Evolutionary conservation across 306 rosid species (phyloP).

Genomic region (Trichosanthes truncata): DNA sequence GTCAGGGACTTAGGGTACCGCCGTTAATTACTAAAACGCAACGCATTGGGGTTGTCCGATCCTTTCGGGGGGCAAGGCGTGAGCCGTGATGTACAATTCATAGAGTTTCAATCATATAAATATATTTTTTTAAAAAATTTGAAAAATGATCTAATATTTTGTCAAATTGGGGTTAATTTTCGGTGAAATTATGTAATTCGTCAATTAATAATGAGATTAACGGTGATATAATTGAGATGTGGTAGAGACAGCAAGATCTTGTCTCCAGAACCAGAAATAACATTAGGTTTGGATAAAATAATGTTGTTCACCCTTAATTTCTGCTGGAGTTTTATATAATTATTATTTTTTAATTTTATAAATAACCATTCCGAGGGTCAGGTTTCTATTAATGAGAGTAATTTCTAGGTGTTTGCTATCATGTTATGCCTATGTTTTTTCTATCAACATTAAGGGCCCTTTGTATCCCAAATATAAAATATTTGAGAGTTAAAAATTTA

Average conservation of each 20-base stretch:
- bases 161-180: background rate
- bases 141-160: background rate
- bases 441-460: no score
- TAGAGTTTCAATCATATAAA: background rate
- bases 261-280: background rate
- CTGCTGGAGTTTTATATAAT: no score
- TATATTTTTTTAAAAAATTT: background rate
- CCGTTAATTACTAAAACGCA: slow-evolving; percentile 2
- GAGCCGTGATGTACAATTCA: background rate
- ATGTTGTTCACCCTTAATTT: background rate
- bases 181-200: background rate
- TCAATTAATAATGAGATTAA: background rate
- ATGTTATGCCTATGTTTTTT: no score
- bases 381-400: no score
- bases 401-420: no score
- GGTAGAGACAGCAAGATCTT: background rate
- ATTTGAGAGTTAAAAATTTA: no score
- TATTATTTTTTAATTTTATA: no score
- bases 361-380: no score
- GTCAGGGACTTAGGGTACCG: background rate
- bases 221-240: background rate
- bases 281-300: background rate
- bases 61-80: background rate
- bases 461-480: no score
- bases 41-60: background rate